Conservation (phyloP, 208 protist genomes). For the Trypanosoma platydactyli region DNA sequence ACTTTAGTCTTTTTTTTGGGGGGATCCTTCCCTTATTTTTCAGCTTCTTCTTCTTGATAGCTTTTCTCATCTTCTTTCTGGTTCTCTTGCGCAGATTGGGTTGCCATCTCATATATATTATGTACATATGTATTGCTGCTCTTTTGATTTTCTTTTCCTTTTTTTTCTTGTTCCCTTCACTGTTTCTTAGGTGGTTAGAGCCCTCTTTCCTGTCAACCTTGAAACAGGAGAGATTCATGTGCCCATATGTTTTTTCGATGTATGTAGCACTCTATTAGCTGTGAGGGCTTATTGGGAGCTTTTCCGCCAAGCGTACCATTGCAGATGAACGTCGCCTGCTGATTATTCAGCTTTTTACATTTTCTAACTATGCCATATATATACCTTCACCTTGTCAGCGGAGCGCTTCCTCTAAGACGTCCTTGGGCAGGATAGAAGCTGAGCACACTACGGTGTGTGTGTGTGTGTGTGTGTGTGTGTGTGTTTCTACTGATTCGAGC, state of each 20-base stretch:
- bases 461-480: conserved; percentile 12
- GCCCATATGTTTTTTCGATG: too few species aligned
- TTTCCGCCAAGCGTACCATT: too few species aligned
- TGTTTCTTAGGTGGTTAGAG: neutral
- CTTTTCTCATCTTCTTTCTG: neutral
- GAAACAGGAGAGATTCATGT: too few species aligned
- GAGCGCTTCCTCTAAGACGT: too few species aligned
- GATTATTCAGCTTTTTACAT: too few species aligned
- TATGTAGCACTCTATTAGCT: too few species aligned
- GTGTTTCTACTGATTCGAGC: too few species aligned
- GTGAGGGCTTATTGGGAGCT: too few species aligned
- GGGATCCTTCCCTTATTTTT: neutral
- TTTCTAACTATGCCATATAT: too few species aligned
- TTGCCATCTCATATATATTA: neutral
- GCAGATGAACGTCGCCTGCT: too few species aligned
- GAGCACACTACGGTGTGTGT: neutral
- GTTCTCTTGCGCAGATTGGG: neutral
- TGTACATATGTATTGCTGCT: neutral
- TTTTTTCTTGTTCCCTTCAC: conserved; percentile 5
- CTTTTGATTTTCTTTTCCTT: conserved; percentile 7
- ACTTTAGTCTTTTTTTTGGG: neutral
- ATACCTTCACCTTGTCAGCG: too few species aligned
- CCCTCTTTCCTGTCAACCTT: neutral
- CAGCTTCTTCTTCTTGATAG: neutral
- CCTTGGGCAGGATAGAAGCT: neutral